Conservation (phyloP, 2,329 filamentous ascomycete genomes). For the Raffaelea ambrosiae region DNA sequence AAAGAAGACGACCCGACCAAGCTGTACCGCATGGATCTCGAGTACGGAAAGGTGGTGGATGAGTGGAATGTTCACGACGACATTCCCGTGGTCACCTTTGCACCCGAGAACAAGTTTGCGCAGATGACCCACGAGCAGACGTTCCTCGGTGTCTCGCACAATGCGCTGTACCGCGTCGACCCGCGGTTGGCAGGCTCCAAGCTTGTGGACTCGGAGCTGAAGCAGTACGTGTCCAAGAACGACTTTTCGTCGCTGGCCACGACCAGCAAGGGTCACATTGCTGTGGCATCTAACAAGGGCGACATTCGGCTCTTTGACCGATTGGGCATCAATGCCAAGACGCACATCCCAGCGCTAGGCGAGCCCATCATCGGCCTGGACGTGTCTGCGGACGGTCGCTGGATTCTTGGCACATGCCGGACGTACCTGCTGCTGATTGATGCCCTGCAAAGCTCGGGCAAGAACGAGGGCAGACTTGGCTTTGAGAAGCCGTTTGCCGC, state of each 20-base stretch:
- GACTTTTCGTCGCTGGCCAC: constrained; percentile 93
- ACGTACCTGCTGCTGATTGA: constrained; percentile 95
- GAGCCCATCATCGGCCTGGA: constrained; percentile 93
- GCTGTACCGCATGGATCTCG: constrained; percentile 93
- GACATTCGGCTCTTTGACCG: constrained; percentile 94
- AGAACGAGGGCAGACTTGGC: constrained; percentile 96
- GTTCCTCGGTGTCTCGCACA: constrained; percentile 86
- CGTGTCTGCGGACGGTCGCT: constrained; percentile 89
- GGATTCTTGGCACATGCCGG: constrained; percentile 87
- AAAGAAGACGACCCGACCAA: constrained; percentile 78
- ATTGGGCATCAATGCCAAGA: constrained; percentile 95
- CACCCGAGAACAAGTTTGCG: constrained; percentile 94
- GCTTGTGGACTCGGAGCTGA: constrained; percentile 84
- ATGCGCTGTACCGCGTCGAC: constrained; percentile 89
- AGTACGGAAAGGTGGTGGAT: constrained; percentile 95
- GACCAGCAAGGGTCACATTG: constrained; percentile 93
- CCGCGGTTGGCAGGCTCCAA: constrained; percentile 85
- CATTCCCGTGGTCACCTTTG: constrained; percentile 85
- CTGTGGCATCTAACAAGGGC: constrained; percentile 94
- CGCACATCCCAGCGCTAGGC: constrained; percentile 87
- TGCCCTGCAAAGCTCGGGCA: constrained; percentile 80
- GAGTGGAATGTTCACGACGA: constrained; percentile 99
- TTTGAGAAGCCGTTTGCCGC: constrained; percentile 92
- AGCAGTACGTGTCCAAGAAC: constrained; percentile 95
- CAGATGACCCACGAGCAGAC: constrained; percentile 95